Evolutionary conservation across 208 protist species (phyloP), one percentile per base, ranked within the genome.

Genomic region (Leishmania mexicana): DNA sequence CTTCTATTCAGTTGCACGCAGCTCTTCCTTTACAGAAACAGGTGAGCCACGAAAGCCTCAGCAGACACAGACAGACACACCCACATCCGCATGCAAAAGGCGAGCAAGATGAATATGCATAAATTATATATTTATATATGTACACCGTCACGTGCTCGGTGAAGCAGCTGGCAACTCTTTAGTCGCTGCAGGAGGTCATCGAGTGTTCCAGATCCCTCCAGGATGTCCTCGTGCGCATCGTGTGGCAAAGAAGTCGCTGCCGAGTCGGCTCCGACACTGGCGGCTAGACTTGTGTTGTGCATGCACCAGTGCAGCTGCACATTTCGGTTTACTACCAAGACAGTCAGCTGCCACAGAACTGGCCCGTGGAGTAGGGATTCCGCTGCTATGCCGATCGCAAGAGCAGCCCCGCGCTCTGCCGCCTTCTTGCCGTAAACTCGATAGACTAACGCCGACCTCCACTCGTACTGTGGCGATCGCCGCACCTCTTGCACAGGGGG

Each of bases 401-500:
- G 7, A 31, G 40, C 19, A 8, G 21, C 45, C 11, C 13, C 70
- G 51, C 70, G 51, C 38, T 40, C 45, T 8, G 28, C 40, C 24
- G 11, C 45, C 70, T 13, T 40, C 71, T 13, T 51, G 35, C 42
- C 45, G 42, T 49, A 10, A 40, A 5, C 31, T 40, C 74, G 74
- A 70, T 77, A 85, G 17, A 80, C 70, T 53, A 85, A 53, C 78
- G 47, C 49, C 24, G 82, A 81, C 45, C 13, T 74, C 82, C 82
- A 85, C 49, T 78, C 82, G 47, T 85, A 75, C 73, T 85, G 82
- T 8, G 82, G 42, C 8, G 82, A 76, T 17, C 82, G 82, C 19
- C 35, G 78, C 28, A 51, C 82, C 31, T 72, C 82, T 3, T 28
- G 31, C 0, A 79, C 72, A n/a, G 67, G 49, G 19, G 82, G 82